Percentiles rank a stretch among this genome's conserved stretches.
These are phyloP conservation scores for Metschnikowia continentalis DNA, from an alignment of 805 yeast species.

Conservation along the genomic window DNA sequence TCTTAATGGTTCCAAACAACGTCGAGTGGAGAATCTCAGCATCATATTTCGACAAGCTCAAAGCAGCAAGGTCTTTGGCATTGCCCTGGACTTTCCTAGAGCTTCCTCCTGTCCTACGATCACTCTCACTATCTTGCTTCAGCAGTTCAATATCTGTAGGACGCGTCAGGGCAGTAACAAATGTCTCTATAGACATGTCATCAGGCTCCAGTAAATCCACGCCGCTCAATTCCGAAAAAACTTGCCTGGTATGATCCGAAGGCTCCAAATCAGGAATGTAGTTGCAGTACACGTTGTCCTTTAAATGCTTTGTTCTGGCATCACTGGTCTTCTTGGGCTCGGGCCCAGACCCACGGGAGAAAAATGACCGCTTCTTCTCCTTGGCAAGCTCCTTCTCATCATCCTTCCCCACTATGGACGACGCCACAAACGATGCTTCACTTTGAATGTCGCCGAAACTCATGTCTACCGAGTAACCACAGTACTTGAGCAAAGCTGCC, in stretches of 20 bases:
- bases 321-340: conserved; percentile 19
- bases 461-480: conserved; percentile 46
- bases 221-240: conserved; percentile 20
- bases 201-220: conserved; percentile 17
- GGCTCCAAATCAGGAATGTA: conserved; percentile 24
- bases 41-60: conserved; percentile 42
- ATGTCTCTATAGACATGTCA: conserved; percentile 27
- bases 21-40: conserved; percentile 47
- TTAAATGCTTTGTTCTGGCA: conserved; percentile 26
- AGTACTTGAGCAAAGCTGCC: conserved; percentile 15
- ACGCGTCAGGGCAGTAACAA: conserved; percentile 13
- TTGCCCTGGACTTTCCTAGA: conserved; percentile 20
- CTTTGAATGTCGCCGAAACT: conserved; percentile 25
- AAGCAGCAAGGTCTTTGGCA: conserved; percentile 22
- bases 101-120: conserved; percentile 15
- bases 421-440: conserved; percentile 30
- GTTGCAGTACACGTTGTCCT: conserved; percentile 22
- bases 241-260: conserved; percentile 17
- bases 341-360: conserved; percentile 16
- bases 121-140: conserved; percentile 1
- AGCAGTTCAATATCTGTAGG: neutral
- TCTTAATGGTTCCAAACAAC: conserved; percentile 60
- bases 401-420: conserved; percentile 19
- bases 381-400: conserved; percentile 16
- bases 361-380: conserved; percentile 31